phyloP scores from a whole-genome alignment of 148 eudicot species.

The Rhododendron williamsianum region DNA sequence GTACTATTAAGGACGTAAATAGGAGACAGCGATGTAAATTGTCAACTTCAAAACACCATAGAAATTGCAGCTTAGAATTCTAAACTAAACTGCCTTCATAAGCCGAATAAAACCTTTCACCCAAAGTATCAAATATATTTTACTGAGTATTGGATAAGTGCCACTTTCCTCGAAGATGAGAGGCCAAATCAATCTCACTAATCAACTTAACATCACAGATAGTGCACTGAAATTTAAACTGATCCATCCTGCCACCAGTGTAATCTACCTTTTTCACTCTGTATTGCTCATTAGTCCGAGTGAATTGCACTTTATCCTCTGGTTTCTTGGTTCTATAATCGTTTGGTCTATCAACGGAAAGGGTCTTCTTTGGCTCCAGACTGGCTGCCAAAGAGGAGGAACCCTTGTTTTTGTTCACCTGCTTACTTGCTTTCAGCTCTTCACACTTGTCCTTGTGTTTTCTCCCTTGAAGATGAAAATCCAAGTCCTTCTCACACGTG shows the following conservation, averaged over 20 bases:
- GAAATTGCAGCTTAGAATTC: neutral
- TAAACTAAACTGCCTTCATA: neutral
- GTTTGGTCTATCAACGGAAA: neutral
- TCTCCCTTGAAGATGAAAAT: constrained; percentile 18
- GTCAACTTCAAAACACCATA: neutral
- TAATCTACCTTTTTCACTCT: neutral
- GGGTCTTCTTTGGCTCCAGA: neutral
- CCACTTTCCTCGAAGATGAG: constrained; percentile 9
- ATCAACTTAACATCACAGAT: constrained; percentile 5
- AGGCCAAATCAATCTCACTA: neutral
- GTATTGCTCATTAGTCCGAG: neutral
- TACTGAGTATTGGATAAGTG: constrained; percentile 2
- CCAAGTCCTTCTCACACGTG: neutral
- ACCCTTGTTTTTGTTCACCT: neutral
- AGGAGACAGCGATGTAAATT: neutral
- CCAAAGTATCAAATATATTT: neutral
- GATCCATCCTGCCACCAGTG: neutral
- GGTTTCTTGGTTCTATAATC: neutral
- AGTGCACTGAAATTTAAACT: neutral
- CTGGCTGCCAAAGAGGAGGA: neutral
- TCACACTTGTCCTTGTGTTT: constrained; percentile 11
- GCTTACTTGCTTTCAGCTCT: constrained; percentile 3
- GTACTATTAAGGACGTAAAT: neutral
- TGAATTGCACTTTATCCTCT: neutral
- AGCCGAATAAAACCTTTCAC: neutral